Evolutionary conservation across 306 rosid species (phyloP), one percentile per base, ranked within the genome.

Genomic region (Calophaca sinica): DNA sequence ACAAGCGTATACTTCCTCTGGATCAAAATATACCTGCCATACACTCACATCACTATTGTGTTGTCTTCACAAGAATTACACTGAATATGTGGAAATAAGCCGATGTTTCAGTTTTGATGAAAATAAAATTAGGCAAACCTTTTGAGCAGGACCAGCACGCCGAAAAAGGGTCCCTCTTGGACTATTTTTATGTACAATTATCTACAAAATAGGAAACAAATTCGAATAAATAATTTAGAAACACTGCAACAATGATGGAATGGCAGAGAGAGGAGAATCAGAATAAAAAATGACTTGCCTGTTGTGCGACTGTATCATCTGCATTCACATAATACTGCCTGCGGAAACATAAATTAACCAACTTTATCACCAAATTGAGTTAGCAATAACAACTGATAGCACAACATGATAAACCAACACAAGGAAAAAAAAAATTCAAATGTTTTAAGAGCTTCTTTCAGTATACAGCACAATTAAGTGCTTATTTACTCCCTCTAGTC

Each of bases 61-160:
- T 33, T 20, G 26, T 33, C 36, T 33, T 33, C 36, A 33, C 36
- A 33, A 3, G 36, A 33, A 33, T 33, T 33, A 33, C 32, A 14
- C 45, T 67, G 5, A 10, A 67, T 46, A 7, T 46, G 12, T 12
- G 26, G 39, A 33, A 33, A 33, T 33, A 44, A 67, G 41, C 28
- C 20, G 11, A 32, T 46, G 50, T 39, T 36, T 62, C n/a, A 15
- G 20, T 67, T 66, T n/a, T n/a, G 26, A 31, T 1, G 28, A 6
- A 29, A 31, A 7, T 55, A 9, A 7, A 31, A 67, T n/a, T n/a
- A 4, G 15, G 41, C 59, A 70, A 75, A 80, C 98, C 84, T 76
- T 94, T 90, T 57, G 91, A 91, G 36, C 84, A 12, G 98, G 98
- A 6, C 98, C 98, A 10, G 97, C 97, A 9, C 96, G 96, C 61